Evolutionary conservation across 2,329 filamentous ascomycete genomes (phyloP).

Genomic region (Phaeosphaeria sp.): DNA sequence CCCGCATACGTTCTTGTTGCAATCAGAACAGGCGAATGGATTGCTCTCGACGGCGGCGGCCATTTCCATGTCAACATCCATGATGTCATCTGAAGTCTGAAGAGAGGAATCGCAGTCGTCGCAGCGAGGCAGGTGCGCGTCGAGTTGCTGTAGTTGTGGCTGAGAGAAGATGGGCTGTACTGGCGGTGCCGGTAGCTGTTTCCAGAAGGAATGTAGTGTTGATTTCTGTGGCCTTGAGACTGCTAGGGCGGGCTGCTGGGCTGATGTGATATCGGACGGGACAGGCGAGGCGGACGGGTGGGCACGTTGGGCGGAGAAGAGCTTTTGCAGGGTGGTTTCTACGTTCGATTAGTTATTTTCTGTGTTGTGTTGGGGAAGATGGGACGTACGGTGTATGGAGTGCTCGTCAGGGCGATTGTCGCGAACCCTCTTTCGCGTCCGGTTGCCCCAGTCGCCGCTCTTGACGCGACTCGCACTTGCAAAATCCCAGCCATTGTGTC

Average conservation of each 20-base stretch:
- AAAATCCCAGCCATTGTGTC: constrained; percentile 33
- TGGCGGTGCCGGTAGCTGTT: constrained; percentile 43
- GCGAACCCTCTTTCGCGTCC: constrained; percentile 65
- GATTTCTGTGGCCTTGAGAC: constrained; percentile 47
- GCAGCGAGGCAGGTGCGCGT: constrained; percentile 37
- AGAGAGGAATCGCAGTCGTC: constrained; percentile 54
- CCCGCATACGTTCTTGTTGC: constrained; percentile 51
- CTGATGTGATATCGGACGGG: constrained; percentile 25
- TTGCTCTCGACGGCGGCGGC: constrained; percentile 25
- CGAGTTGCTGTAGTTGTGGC: constrained; percentile 10
- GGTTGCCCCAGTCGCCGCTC: constrained; percentile 56
- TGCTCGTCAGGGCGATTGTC: constrained; percentile 65
- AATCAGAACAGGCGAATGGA: constrained; percentile 47
- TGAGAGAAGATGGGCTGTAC: constrained; percentile 28
- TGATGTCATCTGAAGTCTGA: constrained; percentile 32
- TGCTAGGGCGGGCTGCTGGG: constrained; percentile 9
- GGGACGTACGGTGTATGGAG: constrained; percentile 58
- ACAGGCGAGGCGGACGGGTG: constrained; percentile 39
- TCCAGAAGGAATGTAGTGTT: constrained; percentile 58
- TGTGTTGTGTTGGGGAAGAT: neutral
- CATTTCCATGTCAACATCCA: constrained; percentile 49
- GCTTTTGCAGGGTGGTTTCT: constrained; percentile 55
- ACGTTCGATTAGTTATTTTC: constrained; percentile 3
- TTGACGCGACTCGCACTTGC: constrained; percentile 33
- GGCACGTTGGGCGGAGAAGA: constrained; percentile 53